A percentile compares a stretch with the other conserved stretches of the same genome.
phyloP scores from a whole-genome alignment of 192 early-diverging fungal genomes.

The Backusella mclennaniae region DNA sequence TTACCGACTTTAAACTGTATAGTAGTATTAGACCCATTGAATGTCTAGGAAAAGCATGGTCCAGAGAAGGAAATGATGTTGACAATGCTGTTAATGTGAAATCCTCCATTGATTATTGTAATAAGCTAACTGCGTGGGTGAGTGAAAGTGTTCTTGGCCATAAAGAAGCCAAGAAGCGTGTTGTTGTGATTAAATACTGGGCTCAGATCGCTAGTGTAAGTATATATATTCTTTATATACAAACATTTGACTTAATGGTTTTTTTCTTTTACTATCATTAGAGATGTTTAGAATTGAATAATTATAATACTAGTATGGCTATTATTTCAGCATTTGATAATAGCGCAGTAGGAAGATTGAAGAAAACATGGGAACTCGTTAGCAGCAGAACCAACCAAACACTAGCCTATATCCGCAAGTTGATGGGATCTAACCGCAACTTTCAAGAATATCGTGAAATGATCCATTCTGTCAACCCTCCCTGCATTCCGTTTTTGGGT shows the following conservation, averaged over 20 bases:
- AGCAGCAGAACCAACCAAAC: conserved; percentile 47
- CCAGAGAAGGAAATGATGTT: conserved; percentile 49
- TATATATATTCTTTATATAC: not conserved
- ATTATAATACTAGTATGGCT: conserved; percentile 91
- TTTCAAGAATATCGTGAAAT: conserved; percentile 75
- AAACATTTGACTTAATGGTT: not conserved
- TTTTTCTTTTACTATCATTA: conserved; percentile 31
- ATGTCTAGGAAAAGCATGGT: conserved; percentile 90
- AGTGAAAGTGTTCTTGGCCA: conserved; percentile 76
- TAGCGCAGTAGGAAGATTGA: conserved; percentile 84
- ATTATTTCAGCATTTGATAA: conserved; percentile 88
- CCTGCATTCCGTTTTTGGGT: conserved; percentile 77
- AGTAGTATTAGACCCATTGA: conserved; percentile 84
- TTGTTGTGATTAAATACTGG: conserved; percentile 76
- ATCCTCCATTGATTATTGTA: conserved; percentile 80
- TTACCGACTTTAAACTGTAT: conserved; percentile 80
- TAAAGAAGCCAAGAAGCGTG: conserved; percentile 79
- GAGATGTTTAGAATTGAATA: conserved; percentile 84
- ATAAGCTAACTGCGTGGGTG: conserved; percentile 85
- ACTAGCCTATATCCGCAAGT: conserved; percentile 56
- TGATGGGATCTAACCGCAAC: conserved; percentile 77
- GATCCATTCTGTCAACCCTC: conserved; percentile 69
- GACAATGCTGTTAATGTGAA: conserved; percentile 83
- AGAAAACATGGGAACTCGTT: conserved; percentile 80
- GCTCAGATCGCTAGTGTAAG: conserved; percentile 73